phyloP scores from a whole-genome alignment of 2,329 filamentous ascomycete genomes.

The Ambrosiella beaveri region DNA sequence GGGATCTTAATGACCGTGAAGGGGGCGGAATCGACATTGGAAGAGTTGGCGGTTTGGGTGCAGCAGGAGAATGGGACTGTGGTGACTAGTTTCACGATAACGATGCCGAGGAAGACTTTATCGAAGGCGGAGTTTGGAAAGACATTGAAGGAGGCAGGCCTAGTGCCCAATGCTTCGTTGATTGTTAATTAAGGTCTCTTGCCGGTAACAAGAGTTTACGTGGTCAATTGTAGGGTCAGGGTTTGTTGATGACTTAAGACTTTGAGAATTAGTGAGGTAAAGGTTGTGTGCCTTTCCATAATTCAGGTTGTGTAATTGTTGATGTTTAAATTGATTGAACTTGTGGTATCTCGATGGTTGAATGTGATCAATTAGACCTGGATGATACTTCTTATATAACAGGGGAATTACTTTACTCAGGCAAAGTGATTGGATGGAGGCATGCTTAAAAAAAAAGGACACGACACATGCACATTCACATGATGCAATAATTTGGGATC shows the following conservation, averaged over 20 bases:
- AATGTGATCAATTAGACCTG: too few species aligned
- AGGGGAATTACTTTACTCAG: too few species aligned
- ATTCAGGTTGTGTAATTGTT: too few species aligned
- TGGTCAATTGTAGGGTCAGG: background rate
- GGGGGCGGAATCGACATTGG: conserved; percentile 76
- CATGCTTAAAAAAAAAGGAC: too few species aligned
- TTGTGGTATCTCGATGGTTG: too few species aligned
- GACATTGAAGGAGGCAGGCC: conserved; percentile 79
- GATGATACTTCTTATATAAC: too few species aligned
- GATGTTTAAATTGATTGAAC: too few species aligned
- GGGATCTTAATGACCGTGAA: conserved; percentile 78
- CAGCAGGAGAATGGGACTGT: conserved; percentile 50
- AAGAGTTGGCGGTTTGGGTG: conserved; percentile 71
- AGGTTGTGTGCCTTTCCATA: background rate
- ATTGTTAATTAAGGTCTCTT: conserved; percentile 39
- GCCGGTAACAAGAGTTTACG: too few species aligned
- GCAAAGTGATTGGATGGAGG: too few species aligned
- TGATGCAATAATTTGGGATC: background rate
- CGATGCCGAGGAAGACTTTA: conserved; percentile 74
- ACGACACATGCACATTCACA: background rate
- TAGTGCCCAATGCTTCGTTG: conserved; percentile 80
- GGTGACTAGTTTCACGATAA: conserved; percentile 65
- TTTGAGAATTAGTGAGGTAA: background rate
- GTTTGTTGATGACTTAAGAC: background rate
- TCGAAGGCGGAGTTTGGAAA: conserved; percentile 62